Conservation (phyloP, 2,329 filamentous ascomycete genomes). For the Penicillium palitans region DNA sequence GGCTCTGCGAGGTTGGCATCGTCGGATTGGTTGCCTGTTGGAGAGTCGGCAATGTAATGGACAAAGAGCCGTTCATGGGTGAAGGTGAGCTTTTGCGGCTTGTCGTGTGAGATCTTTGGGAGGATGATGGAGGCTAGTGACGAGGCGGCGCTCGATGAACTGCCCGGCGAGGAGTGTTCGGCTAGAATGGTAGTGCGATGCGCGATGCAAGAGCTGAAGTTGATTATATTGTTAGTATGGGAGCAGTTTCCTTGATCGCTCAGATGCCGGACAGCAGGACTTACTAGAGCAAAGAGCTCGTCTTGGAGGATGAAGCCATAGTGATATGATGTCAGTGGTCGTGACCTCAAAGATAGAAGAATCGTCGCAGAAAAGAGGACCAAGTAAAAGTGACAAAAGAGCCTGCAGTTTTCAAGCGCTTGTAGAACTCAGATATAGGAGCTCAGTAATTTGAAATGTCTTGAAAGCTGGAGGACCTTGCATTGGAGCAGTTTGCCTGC, state of each 20-base stretch:
- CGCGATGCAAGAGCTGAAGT: slow-evolving; percentile 80
- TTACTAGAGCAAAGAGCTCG: slow-evolving; percentile 73
- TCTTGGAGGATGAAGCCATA: slow-evolving; percentile 72
- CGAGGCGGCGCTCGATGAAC: slow-evolving; percentile 79
- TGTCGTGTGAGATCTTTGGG: slow-evolving; percentile 82
- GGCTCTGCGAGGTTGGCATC: slow-evolving; percentile 40
- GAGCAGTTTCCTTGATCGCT: too few relatives aligned
- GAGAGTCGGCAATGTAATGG: slow-evolving; percentile 88
- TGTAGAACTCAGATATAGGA: background rate
- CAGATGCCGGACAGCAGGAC: slow-evolving; percentile 33
- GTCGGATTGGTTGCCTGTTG: slow-evolving; percentile 57
- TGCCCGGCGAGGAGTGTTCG: slow-evolving; percentile 86
- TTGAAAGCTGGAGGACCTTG: background rate
- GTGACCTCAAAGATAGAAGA: background rate
- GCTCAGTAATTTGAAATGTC: background rate
- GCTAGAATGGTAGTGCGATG: slow-evolving; percentile 89
- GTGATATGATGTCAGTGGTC: slow-evolving; percentile 11
- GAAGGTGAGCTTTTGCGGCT: slow-evolving; percentile 87
- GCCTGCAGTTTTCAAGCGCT: background rate
- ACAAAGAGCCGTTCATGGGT: slow-evolving; percentile 90
- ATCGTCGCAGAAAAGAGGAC: background rate
- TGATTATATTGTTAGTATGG: slow-evolving; percentile 3
- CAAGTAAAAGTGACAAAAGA: background rate
- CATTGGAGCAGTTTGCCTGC: background rate
- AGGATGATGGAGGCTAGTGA: slow-evolving; percentile 91